Base-by-base conservation (phyloP, 2,329 filamentous ascomycete genomes). In the Exophiala dermatitidis region DNA sequence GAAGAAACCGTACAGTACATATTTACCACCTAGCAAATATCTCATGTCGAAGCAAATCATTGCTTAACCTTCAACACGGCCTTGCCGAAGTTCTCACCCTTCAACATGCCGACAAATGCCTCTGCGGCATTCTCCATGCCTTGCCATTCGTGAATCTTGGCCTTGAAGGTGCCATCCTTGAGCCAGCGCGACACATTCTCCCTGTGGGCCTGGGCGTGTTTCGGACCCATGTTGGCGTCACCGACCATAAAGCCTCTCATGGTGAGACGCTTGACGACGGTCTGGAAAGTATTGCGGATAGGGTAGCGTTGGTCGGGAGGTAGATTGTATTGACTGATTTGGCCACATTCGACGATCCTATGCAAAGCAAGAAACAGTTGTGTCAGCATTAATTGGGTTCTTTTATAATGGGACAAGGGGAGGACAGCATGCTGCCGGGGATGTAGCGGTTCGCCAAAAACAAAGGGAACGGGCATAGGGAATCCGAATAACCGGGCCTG, bases 81-180 rank as follows among this genome's bases (percentile, higher is more conserved):
- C 79, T 95, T 95, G 62, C 89, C 89, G 71, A 90, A 87, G 74
- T 94, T 94, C 70, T 86, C 79, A 45, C 89, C 89, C 64, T 80
- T 68, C 50, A 93, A 76, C 74, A 94, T 83, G 8, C 82, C 86
- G 8, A 91, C 70, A 56, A 94, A 76, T 0, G 85, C 89, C 52
- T 90, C 80, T 4, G 81, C 74, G 1, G 84, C 84, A 57, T 87
- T 83, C 57, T 94, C 89, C 55, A 94, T 90, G 19, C 88, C 88
- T 50, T 84, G 76, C 0, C 84, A 89, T 53, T 86, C 73, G 63
- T 78, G 74, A 57, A 85, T 74, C 71, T 84, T 82, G 46, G 81
- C 78, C 75, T 86, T 86, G 74, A 94, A 79, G 3, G 77, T 81
- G 86, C 88, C 58, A 3, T 93, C 86, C 34, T 78, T 75, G 56